These are phyloP conservation scores for Takakia lepidozioides DNA, from an alignment of 225 moss, liverwort and hornwort genomes.

Conservation along the genomic window DNA sequence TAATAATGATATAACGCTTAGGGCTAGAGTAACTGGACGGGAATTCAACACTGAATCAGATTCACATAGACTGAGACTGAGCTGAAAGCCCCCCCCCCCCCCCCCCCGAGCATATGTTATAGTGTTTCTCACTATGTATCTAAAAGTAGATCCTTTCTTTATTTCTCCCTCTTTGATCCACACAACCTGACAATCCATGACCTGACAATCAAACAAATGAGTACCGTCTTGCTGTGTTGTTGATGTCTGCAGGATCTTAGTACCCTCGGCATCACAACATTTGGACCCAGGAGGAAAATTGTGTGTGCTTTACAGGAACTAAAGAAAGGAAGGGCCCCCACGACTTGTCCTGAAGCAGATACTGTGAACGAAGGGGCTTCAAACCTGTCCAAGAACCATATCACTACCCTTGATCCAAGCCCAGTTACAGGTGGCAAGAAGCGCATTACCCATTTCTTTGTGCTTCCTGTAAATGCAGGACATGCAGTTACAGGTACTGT, in stretches of 20 bases:
- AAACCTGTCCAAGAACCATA: constrained; percentile 6
- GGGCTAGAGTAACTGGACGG: too few species aligned
- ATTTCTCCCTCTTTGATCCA: too few species aligned
- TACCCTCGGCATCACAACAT: constrained; percentile 62
- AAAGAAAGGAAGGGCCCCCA: constrained; percentile 16
- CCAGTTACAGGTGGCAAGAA: constrained; percentile 28
- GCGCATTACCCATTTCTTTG: constrained; percentile 68
- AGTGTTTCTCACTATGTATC: background rate
- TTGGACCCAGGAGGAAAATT: constrained; percentile 93
- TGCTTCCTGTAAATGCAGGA: constrained; percentile 27
- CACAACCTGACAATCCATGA: background rate
- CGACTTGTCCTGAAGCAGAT: constrained; percentile 1
- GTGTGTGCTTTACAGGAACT: constrained; percentile 67
- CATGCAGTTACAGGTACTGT: constrained; percentile 16
- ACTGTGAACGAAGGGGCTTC: constrained; percentile 6
- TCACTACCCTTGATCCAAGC: too few species aligned
- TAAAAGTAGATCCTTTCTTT: background rate
- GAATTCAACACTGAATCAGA: too few species aligned
- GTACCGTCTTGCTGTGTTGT: too few species aligned
- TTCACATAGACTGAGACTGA: background rate
- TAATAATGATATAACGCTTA: too few species aligned
- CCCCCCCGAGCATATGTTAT: background rate
- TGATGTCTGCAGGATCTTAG: constrained; percentile 57
- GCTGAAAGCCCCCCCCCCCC: background rate
- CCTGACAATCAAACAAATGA: constrained; percentile 1